Conservation (phyloP, 2,329 filamentous ascomycete species). For the Botrytis sinoallii region DNA sequence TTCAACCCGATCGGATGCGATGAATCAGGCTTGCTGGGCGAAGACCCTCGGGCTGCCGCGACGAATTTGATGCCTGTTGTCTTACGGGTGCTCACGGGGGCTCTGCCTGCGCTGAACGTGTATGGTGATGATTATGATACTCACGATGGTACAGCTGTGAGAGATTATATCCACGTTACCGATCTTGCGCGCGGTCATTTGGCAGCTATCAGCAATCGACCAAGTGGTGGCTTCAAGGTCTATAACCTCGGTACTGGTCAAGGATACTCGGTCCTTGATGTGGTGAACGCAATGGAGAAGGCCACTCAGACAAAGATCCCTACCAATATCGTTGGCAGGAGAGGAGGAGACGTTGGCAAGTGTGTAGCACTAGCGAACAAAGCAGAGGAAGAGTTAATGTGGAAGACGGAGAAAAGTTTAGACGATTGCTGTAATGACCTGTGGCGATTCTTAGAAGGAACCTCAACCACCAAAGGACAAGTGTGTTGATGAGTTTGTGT, state of each 20-base stretch:
- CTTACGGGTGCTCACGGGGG: conserved; percentile 57
- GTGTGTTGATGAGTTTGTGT: neutral
- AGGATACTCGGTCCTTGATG: conserved; percentile 46
- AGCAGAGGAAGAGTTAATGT: conserved; percentile 45
- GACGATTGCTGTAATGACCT: conserved; percentile 30
- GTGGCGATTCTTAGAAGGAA: conserved; percentile 29
- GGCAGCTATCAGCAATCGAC: conserved; percentile 48
- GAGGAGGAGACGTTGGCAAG: conserved; percentile 45
- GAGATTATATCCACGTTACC: conserved; percentile 66
- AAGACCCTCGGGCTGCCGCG: conserved; percentile 59
- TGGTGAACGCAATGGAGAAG: conserved; percentile 42
- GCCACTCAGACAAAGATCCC: conserved; percentile 41
- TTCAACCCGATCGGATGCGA: conserved; percentile 69
- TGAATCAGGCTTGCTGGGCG: conserved; percentile 59
- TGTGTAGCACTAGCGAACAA: conserved; percentile 44
- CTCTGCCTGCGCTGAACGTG: conserved; percentile 52
- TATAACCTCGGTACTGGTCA: conserved; percentile 49
- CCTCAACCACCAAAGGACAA: conserved; percentile 1
- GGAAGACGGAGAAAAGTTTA: conserved; percentile 38
- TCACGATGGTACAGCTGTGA: conserved; percentile 61
- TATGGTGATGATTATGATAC: conserved; percentile 66
- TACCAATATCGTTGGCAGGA: conserved; percentile 39
- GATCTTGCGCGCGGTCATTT: conserved; percentile 64
- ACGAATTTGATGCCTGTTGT: conserved; percentile 65
- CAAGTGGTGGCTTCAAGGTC: conserved; percentile 41